Conservation (phyloP, 352 stramenopile genomes). For the Globisporangium barbulae region DNA sequence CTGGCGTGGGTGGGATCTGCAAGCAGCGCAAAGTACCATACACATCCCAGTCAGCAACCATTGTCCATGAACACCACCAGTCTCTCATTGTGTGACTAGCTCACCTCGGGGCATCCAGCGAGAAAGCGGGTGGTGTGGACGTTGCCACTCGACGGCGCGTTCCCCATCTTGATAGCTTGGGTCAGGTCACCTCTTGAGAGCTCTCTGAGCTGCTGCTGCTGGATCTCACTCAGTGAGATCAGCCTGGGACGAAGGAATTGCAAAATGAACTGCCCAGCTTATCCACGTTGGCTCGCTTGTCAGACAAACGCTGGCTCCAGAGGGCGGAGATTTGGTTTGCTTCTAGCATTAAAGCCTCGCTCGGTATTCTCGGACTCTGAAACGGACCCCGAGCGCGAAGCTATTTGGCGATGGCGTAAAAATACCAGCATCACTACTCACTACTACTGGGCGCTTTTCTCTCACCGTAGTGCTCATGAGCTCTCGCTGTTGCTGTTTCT, state of each 20-base stretch:
- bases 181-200: neutral
- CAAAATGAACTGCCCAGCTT: conserved; percentile 3
- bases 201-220: neutral
- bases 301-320: neutral
- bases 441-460: neutral
- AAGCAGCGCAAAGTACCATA: neutral
- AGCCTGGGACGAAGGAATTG: conserved; percentile 4
- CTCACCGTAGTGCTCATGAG: neutral
- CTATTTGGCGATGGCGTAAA: neutral
- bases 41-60: neutral
- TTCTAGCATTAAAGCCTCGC: neutral
- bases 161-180: conserved; percentile 37
- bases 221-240: neutral
- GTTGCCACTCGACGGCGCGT: conserved; percentile 35
- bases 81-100: neutral
- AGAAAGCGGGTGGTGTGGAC: conserved; percentile 40
- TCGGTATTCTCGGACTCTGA: neutral
- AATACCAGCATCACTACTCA: neutral
- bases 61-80: neutral
- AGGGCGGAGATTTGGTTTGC: neutral
- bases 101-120: conserved; percentile 54
- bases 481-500: neutral
- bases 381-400: conserved; percentile 1
- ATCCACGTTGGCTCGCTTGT: neutral
- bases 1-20: conserved; percentile 51